Base-by-base conservation (phyloP, 1,139 yeast genomes). In the Geotrichum klebahnii region DNA sequence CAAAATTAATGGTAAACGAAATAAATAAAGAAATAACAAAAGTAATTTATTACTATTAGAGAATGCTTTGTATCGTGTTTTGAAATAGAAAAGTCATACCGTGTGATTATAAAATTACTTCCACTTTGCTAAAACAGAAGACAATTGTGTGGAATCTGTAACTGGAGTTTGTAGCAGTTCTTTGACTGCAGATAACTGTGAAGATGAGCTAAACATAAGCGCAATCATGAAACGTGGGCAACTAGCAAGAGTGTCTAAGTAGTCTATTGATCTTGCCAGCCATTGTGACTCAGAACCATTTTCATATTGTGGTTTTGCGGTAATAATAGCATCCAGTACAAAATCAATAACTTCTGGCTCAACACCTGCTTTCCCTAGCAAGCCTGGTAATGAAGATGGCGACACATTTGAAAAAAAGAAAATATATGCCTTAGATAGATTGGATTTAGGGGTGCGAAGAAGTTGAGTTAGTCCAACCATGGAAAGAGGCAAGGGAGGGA, bases 331-430 rank as follows among this genome's bases (percentile, higher is more conserved):
- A 44, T 78, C 79, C 10, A 82, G 54, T 46, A 73, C 72, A 56
- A 80, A 78, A 24, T 74, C 75, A 14, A 83, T 64, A 51, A 79
- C 74, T 16, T 77, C 80, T 0, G 78, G 65, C 52, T 84, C 90
- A 0, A 84, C 65, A 0, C 87, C 87, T 2, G 77, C 73, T 1
- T 63, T 55, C 1, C 64, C 59, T 54, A 78, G 80, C 2, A 79
- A 60, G 1, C 62, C 61, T 0, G 59, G 44, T 37, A 74, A 67
- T 1, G 41, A 38, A 3, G 4, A 12, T 1, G 51, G 47, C 2
- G 14, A 4, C 19, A 48, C 58, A 1, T 79, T 52, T 1, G 57
- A 51, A 12, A 79, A 61, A 6, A 80, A 69, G 55, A 72, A 77
- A 17, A 60, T 51, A 54, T 77, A 77, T 0, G 77, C 76, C 6